phyloP scores from a whole-genome alignment of 306 rosid genomes.

The Lagenaria siceraria region DNA sequence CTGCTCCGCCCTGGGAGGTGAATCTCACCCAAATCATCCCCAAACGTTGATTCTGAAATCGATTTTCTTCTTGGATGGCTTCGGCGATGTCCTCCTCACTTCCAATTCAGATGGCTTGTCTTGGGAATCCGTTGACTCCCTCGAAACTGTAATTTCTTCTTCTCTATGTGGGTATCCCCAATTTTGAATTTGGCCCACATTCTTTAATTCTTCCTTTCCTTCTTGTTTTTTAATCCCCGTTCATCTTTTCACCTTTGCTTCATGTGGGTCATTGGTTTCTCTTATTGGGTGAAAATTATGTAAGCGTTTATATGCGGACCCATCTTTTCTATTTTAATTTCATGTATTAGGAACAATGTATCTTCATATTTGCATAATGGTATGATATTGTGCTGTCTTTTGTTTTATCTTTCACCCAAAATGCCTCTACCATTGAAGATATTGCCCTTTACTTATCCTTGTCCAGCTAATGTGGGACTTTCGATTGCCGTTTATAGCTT shows the following conservation, averaged over 20 bases:
- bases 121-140: constrained; percentile 40
- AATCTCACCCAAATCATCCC: constrained; percentile 10
- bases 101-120: constrained; percentile 45
- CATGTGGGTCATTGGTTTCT: neutral
- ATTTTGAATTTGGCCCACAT: neutral
- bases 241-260: neutral
- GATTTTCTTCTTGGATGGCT: constrained; percentile 44
- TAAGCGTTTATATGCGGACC: neutral
- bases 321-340: neutral
- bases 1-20: constrained; percentile 10
- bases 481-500: neutral
- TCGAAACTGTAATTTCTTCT: constrained; percentile 25
- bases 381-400: neutral
- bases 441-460: neutral
- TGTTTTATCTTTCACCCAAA: neutral
- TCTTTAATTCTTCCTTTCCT: neutral
- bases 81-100: constrained; percentile 48
- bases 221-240: neutral
- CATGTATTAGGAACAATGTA: neutral
- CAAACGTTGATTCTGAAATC: constrained; percentile 30
- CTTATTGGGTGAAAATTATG: neutral
- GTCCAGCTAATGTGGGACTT: neutral
- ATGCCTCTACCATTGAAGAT: neutral
- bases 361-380: neutral
- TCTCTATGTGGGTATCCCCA: neutral